Percentiles rank a stretch among this genome's conserved stretches.
Conservation (phyloP, 1,284 basidiomycete genomes). For the Tausonia pullulans region DNA sequence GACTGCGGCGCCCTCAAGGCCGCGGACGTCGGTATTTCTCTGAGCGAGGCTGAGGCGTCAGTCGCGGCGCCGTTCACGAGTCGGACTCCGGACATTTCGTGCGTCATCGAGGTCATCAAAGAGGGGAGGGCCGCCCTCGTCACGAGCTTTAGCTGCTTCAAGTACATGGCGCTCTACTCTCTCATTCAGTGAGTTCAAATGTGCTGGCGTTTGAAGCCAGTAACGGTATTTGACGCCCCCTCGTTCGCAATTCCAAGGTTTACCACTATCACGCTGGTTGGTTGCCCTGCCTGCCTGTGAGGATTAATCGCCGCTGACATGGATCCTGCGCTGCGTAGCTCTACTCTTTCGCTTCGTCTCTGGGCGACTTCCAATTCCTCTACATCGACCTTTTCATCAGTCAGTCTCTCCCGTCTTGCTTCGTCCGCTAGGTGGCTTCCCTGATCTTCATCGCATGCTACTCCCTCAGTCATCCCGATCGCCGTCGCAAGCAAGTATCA, state of each 20-base stretch:
- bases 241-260: conserved; percentile 25
- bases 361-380: conserved; percentile 82
- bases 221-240: background rate
- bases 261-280: conserved; percentile 57
- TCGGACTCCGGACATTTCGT: conserved; percentile 85
- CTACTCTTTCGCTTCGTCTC: conserved; percentile 90
- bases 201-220: conserved; percentile 46
- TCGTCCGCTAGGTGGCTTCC: too few species aligned
- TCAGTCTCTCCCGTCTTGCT: too few species aligned
- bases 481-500: conserved; percentile 73
- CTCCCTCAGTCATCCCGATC: conserved; percentile 58
- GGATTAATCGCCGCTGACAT: background rate
- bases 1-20: conserved; percentile 98
- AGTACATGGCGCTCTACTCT: conserved; percentile 93
- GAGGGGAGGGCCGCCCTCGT: conserved; percentile 92
- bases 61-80: conserved; percentile 99
- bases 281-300: background rate
- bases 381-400: conserved; percentile 96
- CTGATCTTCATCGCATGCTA: too few species aligned
- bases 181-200: conserved; percentile 53
- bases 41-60: conserved; percentile 96
- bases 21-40: conserved; percentile 91
- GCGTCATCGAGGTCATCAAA: conserved; percentile 91
- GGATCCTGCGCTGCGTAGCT: conserved; percentile 33
- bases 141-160: conserved; percentile 98